Evolutionary conservation across 1,139 yeast species (phyloP), one percentile per base, ranked within the genome.

Genomic region (Suhomyces wounanorum): DNA sequence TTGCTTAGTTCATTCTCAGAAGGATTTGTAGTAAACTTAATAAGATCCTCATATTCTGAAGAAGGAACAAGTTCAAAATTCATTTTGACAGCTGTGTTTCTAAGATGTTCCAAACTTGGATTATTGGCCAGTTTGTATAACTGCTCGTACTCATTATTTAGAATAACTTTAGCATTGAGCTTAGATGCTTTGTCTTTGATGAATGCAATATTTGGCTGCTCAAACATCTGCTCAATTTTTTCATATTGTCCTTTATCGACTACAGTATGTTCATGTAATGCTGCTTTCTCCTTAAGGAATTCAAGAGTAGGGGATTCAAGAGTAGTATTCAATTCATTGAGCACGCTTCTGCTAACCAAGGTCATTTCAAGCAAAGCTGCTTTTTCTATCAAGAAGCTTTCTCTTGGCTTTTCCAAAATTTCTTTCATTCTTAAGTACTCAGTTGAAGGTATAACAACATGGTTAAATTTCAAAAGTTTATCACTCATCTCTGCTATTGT

Each of bases 391-490:
- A 73, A 45, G 45, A 61, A 68, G 4, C 69, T 72, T 23, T 64
- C 55, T 8, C 65, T 55, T 40, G 76, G 75, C n/a, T 64, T 65
- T 46, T 64, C 58, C 13, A 60, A 61, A 23, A 52, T 50, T 6
- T 52, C 43, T 26, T 47, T 51, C 51, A 69, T 56, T 33, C 53
- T 49, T 0, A 50, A 36, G 37, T 50, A 48, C 10, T 52, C 49
- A 10, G 48, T 39, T 13, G 49, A 36, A 7, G 48, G 14, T 23
- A 59, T 28, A 8, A 48, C 54, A 6, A 60, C 61, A 36, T 67
- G 61, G 2, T 72, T 70, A 16, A 62, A 48, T n/a, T 52, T 57
- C 2, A 53, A 45, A 1, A 81, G 79, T 48, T 68, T 55, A 7
- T 46, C 40, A 6, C 10, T 16, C 7, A 50, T 7, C 13, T 39